A percentile compares a stretch with the other conserved stretches of the same genome.
phyloP scores from a whole-genome alignment of 225 moss, liverwort and hornwort species.

The Neckera pumila region DNA sequence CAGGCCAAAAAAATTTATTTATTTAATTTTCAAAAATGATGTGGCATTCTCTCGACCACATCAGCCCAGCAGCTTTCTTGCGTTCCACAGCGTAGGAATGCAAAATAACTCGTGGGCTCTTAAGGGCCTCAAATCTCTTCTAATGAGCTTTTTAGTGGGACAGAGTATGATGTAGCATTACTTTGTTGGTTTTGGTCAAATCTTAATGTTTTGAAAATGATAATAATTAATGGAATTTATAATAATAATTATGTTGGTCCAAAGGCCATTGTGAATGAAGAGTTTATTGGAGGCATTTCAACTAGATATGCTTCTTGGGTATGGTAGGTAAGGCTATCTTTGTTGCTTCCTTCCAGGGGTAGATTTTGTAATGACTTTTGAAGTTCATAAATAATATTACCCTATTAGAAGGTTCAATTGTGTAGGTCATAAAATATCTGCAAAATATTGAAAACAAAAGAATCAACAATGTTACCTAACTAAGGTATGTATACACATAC shows the following conservation, averaged over 20 bases:
- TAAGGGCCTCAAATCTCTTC: no score
- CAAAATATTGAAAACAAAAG: neutral
- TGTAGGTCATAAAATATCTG: neutral
- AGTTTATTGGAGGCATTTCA: rapidly evolving
- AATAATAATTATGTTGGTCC: neutral
- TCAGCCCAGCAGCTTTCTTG: no score
- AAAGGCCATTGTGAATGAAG: neutral
- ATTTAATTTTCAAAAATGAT: no score
- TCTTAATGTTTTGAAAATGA: neutral
- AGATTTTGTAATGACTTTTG: neutral
- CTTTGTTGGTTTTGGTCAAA: neutral
- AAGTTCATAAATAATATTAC: neutral
- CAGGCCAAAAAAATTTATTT: no score
- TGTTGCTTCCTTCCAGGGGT: rapidly evolving
- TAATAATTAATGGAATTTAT: neutral
- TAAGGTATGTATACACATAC: neutral
- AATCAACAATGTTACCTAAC: rapidly evolving
- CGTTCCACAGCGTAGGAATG: no score
- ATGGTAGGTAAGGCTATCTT: neutral
- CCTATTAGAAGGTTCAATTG: neutral
- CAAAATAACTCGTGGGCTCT: no score
- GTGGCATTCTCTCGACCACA: no score
- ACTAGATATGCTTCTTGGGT: rapidly evolving
- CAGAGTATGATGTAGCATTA: neutral
- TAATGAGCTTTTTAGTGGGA: no score